These are phyloP conservation scores for Cyclocybe cylindracea DNA, from an alignment of 768 basidiomycete genomes.

Conservation along the genomic window DNA sequence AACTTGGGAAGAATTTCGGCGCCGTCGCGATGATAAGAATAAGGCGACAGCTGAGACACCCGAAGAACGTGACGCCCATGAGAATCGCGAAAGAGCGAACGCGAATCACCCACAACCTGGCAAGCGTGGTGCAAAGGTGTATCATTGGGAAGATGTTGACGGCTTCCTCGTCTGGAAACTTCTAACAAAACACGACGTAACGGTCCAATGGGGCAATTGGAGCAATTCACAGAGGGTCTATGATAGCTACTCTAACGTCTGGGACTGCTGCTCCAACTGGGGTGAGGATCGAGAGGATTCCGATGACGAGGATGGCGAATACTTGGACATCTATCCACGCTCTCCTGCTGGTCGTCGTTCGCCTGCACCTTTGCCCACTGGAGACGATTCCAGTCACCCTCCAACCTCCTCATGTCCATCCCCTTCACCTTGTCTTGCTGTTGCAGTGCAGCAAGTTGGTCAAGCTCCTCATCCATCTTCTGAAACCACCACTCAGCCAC, in stretches of 20 bases:
- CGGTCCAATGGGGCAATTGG: conserved; percentile 12
- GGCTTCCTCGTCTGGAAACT: conserved; percentile 17
- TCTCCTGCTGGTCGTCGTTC: too few relatives aligned
- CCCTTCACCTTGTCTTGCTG: too few relatives aligned
- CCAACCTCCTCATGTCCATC: too few relatives aligned
- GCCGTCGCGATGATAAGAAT: too few relatives aligned
- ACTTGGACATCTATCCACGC: not conserved
- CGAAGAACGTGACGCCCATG: not conserved
- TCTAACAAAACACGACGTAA: conserved; percentile 7
- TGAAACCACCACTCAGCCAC: too few relatives aligned
- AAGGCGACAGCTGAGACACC: not conserved
- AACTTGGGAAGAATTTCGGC: too few relatives aligned
- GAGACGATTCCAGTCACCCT: too few relatives aligned
- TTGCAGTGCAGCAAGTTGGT: too few relatives aligned
- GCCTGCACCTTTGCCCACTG: too few relatives aligned
- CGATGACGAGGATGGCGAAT: not conserved
- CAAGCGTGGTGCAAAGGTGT: conserved; percentile 19
- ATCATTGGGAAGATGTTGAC: conserved; percentile 19
- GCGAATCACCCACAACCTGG: conserved; percentile 5
- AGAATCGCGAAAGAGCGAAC: too few relatives aligned
- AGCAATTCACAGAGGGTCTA: not conserved
- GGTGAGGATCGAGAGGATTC: not conserved
- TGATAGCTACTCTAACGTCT: not conserved
- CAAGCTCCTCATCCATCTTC: too few relatives aligned
- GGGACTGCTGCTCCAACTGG: not conserved